Percentiles rank a stretch among this genome's conserved stretches.
phyloP scores from a whole-genome alignment of 2,329 filamentous ascomycete genomes.

The Tolypocladium nubicola region DNA sequence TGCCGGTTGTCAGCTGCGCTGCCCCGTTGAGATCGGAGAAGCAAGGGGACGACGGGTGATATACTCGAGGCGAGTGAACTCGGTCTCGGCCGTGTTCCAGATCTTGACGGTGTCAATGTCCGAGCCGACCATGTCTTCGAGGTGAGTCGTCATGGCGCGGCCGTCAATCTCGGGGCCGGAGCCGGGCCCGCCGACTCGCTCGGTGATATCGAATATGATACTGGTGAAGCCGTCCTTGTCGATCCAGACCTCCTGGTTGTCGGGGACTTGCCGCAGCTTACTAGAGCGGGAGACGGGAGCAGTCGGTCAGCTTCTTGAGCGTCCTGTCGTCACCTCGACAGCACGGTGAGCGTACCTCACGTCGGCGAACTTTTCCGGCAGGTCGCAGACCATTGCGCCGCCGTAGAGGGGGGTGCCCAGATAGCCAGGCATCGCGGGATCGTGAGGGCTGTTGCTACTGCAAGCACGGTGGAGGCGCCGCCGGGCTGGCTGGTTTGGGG shows the following conservation, averaged over 20 bases:
- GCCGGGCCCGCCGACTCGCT: slow-evolving; percentile 55
- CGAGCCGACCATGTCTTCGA: slow-evolving; percentile 57
- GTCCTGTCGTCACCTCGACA: not conserved
- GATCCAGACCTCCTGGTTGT: slow-evolving; percentile 89
- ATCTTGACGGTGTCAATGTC: slow-evolving; percentile 55
- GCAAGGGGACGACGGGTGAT: not conserved
- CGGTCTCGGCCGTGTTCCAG: slow-evolving; percentile 52
- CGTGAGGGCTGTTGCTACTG: not conserved
- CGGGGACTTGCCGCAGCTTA: slow-evolving; percentile 63
- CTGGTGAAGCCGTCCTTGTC: slow-evolving; percentile 74
- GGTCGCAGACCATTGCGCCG: slow-evolving; percentile 58
- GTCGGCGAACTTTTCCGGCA: slow-evolving; percentile 59
- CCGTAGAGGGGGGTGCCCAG: slow-evolving; percentile 55
- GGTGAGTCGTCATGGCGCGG: slow-evolving; percentile 56
- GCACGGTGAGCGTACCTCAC: slow-evolving; percentile 46
- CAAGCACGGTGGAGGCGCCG: not conserved
- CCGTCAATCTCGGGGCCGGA: slow-evolving; percentile 53
- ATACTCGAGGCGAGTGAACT: slow-evolving; percentile 45
- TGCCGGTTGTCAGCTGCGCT: not conserved
- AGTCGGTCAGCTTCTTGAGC: slow-evolving; percentile 4
- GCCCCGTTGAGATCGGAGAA: slow-evolving; percentile 11
- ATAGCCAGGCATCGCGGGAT: slow-evolving; percentile 39
- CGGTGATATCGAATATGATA: slow-evolving; percentile 83
- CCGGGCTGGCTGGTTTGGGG: not conserved
- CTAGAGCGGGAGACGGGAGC: slow-evolving; percentile 25